A percentile compares a stretch with the other conserved stretches of the same genome.
Evolutionary conservation across 495 filamentous ascomycete species (phyloP).

Genomic region (Copromyces sp.): DNA sequence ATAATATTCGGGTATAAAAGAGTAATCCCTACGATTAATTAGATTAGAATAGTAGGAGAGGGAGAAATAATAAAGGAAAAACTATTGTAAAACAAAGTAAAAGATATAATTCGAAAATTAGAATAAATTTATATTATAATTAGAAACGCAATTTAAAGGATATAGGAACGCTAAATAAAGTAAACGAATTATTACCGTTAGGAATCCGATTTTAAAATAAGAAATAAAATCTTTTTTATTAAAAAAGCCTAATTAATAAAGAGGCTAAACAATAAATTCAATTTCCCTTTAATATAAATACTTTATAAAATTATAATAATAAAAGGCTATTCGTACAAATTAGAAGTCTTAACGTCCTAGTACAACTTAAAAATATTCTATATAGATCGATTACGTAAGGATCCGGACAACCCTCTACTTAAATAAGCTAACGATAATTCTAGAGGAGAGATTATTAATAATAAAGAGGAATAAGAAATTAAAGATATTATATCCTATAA

Average conservation of each 20-base stretch:
- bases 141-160: too few relatives aligned
- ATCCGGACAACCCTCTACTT: slow-evolving; percentile 2
- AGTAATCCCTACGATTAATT: too few relatives aligned
- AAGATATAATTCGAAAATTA: too few relatives aligned
- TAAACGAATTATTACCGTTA: too few relatives aligned
- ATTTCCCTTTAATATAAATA: slow-evolving; percentile 3
- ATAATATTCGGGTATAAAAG: too few relatives aligned
- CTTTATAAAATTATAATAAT: neutral
- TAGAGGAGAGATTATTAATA: slow-evolving; percentile 1
- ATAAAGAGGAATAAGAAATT: slow-evolving; percentile 1
- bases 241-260: neutral
- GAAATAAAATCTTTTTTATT: slow-evolving; percentile 4
- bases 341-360: neutral
- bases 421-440: slow-evolving; percentile 1
- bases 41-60: too few relatives aligned
- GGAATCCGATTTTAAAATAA: slow-evolving; percentile 8
- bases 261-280: slow-evolving; percentile 3
- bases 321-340: neutral
- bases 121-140: too few relatives aligned
- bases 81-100: too few relatives aligned
- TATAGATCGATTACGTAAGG: too few relatives aligned
- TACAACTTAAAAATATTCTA: neutral
- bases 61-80: too few relatives aligned
- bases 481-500: neutral
- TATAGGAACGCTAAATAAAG: too few relatives aligned